These are phyloP conservation scores for Aspergillus sparsus DNA, from an alignment of 495 filamentous ascomycete genomes.

Conservation along the genomic window DNA sequence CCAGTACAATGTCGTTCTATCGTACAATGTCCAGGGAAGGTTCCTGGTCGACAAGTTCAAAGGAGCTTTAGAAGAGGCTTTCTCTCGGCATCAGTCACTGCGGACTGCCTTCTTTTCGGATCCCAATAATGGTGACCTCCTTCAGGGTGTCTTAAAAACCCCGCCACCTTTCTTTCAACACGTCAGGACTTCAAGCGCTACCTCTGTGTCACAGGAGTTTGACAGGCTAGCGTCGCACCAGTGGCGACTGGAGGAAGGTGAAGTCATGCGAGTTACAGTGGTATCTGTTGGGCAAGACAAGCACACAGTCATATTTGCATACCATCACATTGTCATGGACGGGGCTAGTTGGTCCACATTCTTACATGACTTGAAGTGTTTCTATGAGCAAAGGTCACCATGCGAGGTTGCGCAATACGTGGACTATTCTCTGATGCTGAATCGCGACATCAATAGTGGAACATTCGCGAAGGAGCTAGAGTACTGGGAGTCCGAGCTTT, in stretches of 20 bases:
- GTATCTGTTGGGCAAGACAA: background rate
- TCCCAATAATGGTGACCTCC: background rate
- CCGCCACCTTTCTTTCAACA: slow-evolving; percentile 5
- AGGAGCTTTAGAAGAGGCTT: background rate
- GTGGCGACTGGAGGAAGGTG: slow-evolving; percentile 7
- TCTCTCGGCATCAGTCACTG: slow-evolving; percentile 4
- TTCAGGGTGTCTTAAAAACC: background rate
- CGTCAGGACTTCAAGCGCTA: background rate
- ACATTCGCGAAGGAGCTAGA: background rate
- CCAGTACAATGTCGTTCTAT: slow-evolving; percentile 8
- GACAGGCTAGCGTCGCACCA: background rate
- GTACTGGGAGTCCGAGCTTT: slow-evolving; percentile 2
- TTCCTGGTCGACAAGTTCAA: background rate
- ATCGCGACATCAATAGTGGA: background rate
- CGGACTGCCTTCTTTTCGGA: slow-evolving; percentile 12
- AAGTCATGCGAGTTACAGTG: slow-evolving; percentile 7
- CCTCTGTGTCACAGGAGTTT: background rate
- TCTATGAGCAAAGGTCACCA: background rate
- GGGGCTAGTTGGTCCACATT: slow-evolving; percentile 10
- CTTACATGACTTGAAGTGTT: background rate
- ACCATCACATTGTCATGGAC: slow-evolving; percentile 17
- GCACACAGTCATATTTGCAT: slow-evolving; percentile 11
- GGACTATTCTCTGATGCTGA: slow-evolving; percentile 4
- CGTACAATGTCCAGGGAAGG: slow-evolving; percentile 4
- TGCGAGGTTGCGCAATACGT: background rate